Evolutionary conservation across 768 basidiomycete species (phyloP), one percentile per base, ranked within the genome.

Genomic region (Termitomyces sp.): DNA sequence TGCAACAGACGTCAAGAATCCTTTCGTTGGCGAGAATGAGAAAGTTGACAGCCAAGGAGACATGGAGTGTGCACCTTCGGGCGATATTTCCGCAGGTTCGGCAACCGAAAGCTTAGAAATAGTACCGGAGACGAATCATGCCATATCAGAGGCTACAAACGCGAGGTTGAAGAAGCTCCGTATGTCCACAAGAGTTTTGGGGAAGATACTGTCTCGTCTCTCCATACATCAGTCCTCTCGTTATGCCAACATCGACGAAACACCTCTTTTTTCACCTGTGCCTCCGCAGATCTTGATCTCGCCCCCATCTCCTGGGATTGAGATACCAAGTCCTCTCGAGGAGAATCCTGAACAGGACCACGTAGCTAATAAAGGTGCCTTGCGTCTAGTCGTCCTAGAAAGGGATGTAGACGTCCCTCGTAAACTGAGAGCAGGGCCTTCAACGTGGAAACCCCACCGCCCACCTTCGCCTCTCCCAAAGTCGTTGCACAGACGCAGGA

Each of bases 391-490:
- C 16, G 22, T 38, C 20, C 22, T 24, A 2, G 35, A 58, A 13
- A 50, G 38, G 20, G 47, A 22, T 9, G 6, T 14, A 42, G 43
- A 40, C 22, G 28, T 44, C 6, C 32, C 57, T 33, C 44, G 35
- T 18, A 56, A 58, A 22, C 45, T 35, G 20, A 24, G 32, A 6
- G 28, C 48, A 40, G 47, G 43, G 47, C 45, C 55, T 7, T 60
- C 63, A 42, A 60, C 54, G 18, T 65, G 63, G 63, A 62, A 59
- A 48, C 64, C 63, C 2, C 54, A 30, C 22, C 59, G 63, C n/a
- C 65, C 61, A 30, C 63, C 63, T 32, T 65, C 63, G 13, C 65
- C 65, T 14, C 36, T 60, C 16, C 65, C 63, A 2, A 32, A 42
- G 20, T 33, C 43, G 5, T 24, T 58, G 38, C 56, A 58, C 32